phyloP scores from a whole-genome alignment of 2,329 filamentous ascomycete species.

The Colletotrichum gloeosporioides region DNA sequence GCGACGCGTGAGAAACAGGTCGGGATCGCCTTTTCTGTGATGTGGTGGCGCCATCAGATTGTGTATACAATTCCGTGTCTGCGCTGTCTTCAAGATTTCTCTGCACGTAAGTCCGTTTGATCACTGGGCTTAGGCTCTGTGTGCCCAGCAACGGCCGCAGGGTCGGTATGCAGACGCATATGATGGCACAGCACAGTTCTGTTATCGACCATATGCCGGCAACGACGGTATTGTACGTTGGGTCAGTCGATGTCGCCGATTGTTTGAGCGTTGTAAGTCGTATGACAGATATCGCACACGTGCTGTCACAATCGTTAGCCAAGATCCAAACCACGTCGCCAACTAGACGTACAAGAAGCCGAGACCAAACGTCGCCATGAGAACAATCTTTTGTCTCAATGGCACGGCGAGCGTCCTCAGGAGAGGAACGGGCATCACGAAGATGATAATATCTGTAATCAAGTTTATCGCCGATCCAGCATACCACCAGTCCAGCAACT shows the following conservation, averaged over 20 bases:
- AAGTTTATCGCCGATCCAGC: slow-evolving; percentile 31
- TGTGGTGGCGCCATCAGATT: background rate
- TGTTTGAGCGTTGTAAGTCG: slow-evolving; percentile 35
- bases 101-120: background rate
- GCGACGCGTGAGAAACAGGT: background rate
- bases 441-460: slow-evolving; percentile 29
- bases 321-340: too few species aligned
- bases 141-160: slow-evolving; percentile 33
- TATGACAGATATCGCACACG: slow-evolving; percentile 30
- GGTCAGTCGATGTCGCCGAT: slow-evolving; percentile 31
- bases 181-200: slow-evolving; percentile 42
- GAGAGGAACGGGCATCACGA: slow-evolving; percentile 28
- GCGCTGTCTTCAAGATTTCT: background rate
- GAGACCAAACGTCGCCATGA: slow-evolving; percentile 26
- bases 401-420: slow-evolving; percentile 24
- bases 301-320: slow-evolving; percentile 3
- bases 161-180: slow-evolving; percentile 44
- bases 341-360: slow-evolving; percentile 28
- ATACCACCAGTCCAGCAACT: slow-evolving; percentile 29
- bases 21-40: background rate
- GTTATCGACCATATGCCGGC: slow-evolving; percentile 40
- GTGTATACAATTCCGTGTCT: background rate
- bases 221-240: slow-evolving; percentile 35
- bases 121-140: background rate
- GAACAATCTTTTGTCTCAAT: slow-evolving; percentile 23